These are phyloP conservation scores for Trichoderma cornu-damae DNA, from an alignment of 2,329 filamentous ascomycete species.

Conservation along the genomic window DNA sequence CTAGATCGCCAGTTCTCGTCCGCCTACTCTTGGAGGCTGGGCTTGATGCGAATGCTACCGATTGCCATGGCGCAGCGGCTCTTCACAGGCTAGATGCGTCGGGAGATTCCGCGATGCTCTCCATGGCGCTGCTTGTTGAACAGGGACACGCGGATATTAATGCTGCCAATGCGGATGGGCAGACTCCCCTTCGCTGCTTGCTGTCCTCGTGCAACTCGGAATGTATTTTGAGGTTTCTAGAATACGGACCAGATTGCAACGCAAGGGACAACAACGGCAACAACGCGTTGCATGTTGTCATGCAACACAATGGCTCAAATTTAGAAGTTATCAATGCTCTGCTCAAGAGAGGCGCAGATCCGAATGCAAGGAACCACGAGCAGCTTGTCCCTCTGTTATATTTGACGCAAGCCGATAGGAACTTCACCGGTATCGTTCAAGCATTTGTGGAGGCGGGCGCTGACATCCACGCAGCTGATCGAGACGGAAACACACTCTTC, in stretches of 20 bases:
- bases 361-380: slow-evolving; percentile 21
- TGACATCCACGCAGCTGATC: slow-evolving; percentile 23
- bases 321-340: slow-evolving; percentile 8
- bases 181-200: slow-evolving; percentile 24
- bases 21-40: slow-evolving; percentile 24
- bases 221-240: slow-evolving; percentile 9
- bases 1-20: slow-evolving; percentile 3
- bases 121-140: slow-evolving; percentile 25
- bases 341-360: slow-evolving; percentile 23
- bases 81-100: slow-evolving; percentile 16
- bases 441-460: slow-evolving; percentile 23
- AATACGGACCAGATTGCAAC: slow-evolving; percentile 23
- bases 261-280: slow-evolving; percentile 23
- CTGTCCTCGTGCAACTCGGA: background rate
- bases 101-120: background rate
- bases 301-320: background rate
- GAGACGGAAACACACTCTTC: slow-evolving; percentile 20
- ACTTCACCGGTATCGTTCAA: background rate
- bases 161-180: slow-evolving; percentile 18
- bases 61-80: slow-evolving; percentile 20
- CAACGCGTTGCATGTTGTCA: slow-evolving; percentile 21
- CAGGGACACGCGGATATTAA: slow-evolving; percentile 26
- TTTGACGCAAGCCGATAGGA: background rate
- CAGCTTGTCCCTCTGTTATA: slow-evolving; percentile 22
- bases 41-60: slow-evolving; percentile 23